Evolutionary conservation across 306 rosid species (phyloP), one percentile per base, ranked within the genome.

Genomic region (Cucurbita argyrosperma): DNA sequence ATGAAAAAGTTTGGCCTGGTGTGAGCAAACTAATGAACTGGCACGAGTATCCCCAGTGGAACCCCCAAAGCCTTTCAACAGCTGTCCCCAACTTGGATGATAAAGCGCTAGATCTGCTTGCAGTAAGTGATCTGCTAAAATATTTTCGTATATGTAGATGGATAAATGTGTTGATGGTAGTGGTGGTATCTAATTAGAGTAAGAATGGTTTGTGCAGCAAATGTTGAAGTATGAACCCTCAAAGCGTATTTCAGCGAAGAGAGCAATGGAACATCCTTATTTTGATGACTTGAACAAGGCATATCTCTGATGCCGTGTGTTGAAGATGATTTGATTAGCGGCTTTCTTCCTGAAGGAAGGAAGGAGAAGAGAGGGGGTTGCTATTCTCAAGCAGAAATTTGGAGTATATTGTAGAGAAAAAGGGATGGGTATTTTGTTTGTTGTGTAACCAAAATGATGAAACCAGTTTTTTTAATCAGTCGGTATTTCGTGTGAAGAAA

Each of bases 11-110:
- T 77, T 91, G 99, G 99, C 99, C 95, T 5, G 99, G 97, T 13
- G 96, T 94, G 43, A 94, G 96, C 79, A 87, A 88, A 47, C 89
- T 94, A 10, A 84, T 86, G 90, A 88, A 94, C 78, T 94, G 97
- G 99, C 99, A 94, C 64, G 97, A 94, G 79, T 94, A 91, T 71
- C 96, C 97, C 6, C 99, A 88, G 61, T 94, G 99, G 99, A 84
- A 39, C 58, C 86, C 99, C 63, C 92, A 88, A 76, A 74, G 77
- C 76, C 74, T 91, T 74, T 64, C 95, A 10, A 87, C 67, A 4
- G 90, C 87, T 30, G 96, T 89, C 77, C 92, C 97, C 43, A 71
- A 63, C 70, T 82, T 94, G 91, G 97, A 88, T 5, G 83, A 72
- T 2, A 75, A 76, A 59, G 99, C 97, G 30, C 62, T 91, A 30